Conservation (phyloP, 148 eudicot species). For the Chenopodium suecicum region DNA sequence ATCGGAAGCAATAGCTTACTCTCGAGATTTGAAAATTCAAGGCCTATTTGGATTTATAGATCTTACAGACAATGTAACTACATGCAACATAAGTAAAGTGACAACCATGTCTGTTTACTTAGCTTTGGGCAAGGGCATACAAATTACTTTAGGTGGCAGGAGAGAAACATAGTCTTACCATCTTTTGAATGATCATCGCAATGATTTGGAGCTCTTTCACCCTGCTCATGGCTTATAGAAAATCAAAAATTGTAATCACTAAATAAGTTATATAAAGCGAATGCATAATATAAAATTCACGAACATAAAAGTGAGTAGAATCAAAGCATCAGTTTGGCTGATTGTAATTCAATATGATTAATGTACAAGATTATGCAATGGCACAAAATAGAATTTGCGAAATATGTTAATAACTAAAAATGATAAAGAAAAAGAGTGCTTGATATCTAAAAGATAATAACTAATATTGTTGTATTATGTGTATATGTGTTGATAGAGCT, state of each 20-base stretch:
- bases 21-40: neutral
- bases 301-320: too few species aligned
- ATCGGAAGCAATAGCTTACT: too few species aligned
- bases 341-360: too few species aligned
- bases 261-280: neutral
- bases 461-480: too few species aligned
- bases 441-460: too few species aligned
- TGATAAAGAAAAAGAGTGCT: too few species aligned
- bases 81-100: neutral
- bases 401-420: too few species aligned
- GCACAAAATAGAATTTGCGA: too few species aligned
- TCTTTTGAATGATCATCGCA: neutral
- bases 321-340: too few species aligned
- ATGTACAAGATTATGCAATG: too few species aligned
- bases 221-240: conserved; percentile 3
- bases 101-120: neutral
- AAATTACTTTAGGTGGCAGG: neutral
- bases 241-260: neutral
- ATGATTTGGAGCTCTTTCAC: neutral
- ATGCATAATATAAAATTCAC: too few species aligned
- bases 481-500: neutral
- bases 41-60: too few species aligned
- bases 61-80: neutral
- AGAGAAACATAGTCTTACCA: conserved; percentile 5
- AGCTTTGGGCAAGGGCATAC: neutral